phyloP scores from a whole-genome alignment of 441 rosid genomes.

The Populus hybrid region DNA sequence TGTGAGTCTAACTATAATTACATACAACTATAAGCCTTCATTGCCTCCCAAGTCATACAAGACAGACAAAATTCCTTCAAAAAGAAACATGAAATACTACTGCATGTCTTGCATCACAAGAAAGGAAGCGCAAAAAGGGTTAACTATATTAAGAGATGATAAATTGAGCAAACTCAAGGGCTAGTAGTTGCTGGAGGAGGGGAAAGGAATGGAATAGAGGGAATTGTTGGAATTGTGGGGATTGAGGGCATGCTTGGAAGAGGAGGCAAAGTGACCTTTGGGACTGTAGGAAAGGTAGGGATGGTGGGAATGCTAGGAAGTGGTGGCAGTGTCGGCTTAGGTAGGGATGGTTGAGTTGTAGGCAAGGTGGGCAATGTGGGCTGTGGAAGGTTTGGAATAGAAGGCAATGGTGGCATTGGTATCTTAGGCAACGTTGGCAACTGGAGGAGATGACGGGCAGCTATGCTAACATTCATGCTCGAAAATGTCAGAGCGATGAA shows the following conservation, averaged over 20 bases:
- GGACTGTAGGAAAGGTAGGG: slow-evolving; percentile 17
- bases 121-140: not conserved
- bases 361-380: not conserved
- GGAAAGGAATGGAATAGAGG: not conserved
- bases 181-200: not conserved
- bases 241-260: not conserved
- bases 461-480: not conserved
- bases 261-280: not conserved
- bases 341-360: not conserved
- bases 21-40: not conserved
- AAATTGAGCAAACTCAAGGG: not conserved
- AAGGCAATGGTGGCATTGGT: not conserved
- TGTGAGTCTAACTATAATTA: not conserved
- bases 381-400: not conserved
- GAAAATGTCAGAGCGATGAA: not conserved
- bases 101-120: not conserved
- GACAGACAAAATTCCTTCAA: too few relatives aligned
- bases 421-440: slow-evolving; percentile 13
- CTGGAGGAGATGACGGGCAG: not conserved
- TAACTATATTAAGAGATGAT: not conserved
- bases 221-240: not conserved
- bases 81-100: not conserved
- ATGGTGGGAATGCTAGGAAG: not conserved
- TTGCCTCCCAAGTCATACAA: too few relatives aligned
- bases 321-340: not conserved